phyloP scores from a whole-genome alignment of 1,139 yeast species.

The Taiozyma sp. region DNA sequence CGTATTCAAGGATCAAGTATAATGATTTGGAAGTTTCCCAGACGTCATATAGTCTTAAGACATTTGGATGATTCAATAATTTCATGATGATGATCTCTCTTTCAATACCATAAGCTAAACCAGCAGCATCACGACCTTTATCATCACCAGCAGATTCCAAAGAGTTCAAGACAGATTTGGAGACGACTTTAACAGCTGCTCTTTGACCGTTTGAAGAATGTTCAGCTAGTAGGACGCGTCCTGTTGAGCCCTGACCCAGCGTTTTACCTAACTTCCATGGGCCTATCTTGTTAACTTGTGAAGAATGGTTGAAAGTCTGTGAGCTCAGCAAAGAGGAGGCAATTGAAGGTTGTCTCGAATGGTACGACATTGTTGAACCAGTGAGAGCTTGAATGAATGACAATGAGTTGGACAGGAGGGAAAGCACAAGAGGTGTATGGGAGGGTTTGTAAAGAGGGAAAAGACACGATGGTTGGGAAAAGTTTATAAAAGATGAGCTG shows the following conservation, averaged over 20 bases:
- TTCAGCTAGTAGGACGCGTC: constrained; percentile 71
- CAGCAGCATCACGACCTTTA: constrained; percentile 40
- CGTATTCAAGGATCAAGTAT: constrained; percentile 72
- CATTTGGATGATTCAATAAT: constrained; percentile 70
- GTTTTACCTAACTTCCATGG: constrained; percentile 83
- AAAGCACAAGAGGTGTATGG: neutral
- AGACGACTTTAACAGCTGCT: constrained; percentile 80
- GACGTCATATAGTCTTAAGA: constrained; percentile 71
- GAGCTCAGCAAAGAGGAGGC: constrained; percentile 27
- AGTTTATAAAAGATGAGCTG: neutral
- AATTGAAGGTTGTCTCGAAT: constrained; percentile 28
- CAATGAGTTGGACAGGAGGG: constrained; percentile 2
- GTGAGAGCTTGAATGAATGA: constrained; percentile 2
- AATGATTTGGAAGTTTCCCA: constrained; percentile 81
- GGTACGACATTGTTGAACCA: constrained; percentile 21
- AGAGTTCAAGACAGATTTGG: constrained; percentile 49
- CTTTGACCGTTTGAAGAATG: constrained; percentile 64
- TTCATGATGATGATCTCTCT: constrained; percentile 83
- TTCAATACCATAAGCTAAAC: constrained; percentile 77
- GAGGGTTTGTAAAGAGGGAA: neutral
- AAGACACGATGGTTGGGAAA: neutral
- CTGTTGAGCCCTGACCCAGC: constrained; percentile 79
- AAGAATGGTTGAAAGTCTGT: constrained; percentile 23
- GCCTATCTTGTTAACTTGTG: constrained; percentile 42
- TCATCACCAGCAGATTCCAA: constrained; percentile 29